Conservation (phyloP, 352 stramenopile species). For the Phytophthora vignae region DNA sequence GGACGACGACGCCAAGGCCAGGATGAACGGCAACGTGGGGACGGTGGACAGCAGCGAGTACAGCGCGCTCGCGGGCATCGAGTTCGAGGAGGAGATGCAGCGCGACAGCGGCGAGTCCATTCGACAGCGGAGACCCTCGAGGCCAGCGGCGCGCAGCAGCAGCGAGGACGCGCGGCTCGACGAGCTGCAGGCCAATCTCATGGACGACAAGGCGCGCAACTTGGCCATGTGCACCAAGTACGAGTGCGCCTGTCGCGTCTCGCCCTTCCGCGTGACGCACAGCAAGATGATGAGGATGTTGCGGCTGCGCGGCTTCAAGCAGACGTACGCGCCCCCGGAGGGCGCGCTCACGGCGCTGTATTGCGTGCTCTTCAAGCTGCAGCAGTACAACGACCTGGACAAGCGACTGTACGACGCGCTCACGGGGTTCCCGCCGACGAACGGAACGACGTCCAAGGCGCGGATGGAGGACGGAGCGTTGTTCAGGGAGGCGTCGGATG, state of each 20-base stretch:
- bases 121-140: constrained; percentile 23
- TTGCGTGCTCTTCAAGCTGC: constrained; percentile 68
- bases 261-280: constrained; percentile 61
- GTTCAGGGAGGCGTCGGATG: constrained; percentile 21
- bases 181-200: constrained; percentile 70
- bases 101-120: constrained; percentile 13
- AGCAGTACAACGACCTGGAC: constrained; percentile 81
- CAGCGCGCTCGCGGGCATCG: constrained; percentile 25
- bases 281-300: constrained; percentile 75
- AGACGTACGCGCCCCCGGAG: constrained; percentile 52
- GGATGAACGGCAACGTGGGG: constrained; percentile 7
- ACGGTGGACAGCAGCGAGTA: constrained; percentile 37
- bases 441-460: background rate
- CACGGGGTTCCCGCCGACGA: constrained; percentile 34
- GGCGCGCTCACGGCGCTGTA: constrained; percentile 59
- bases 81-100: constrained; percentile 24
- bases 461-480: constrained; percentile 14
- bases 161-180: constrained; percentile 44
- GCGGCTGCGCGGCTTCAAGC: constrained; percentile 51
- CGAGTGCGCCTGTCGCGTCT: constrained; percentile 79
- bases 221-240: constrained; percentile 74
- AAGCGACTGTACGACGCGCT: constrained; percentile 71
- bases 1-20: constrained; percentile 20
- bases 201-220: constrained; percentile 75
- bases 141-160: background rate